Evolutionary conservation across 495 filamentous ascomycete genomes (phyloP), one percentile per base, ranked within the genome.

Genomic region (Trichocladium antarcticum): DNA sequence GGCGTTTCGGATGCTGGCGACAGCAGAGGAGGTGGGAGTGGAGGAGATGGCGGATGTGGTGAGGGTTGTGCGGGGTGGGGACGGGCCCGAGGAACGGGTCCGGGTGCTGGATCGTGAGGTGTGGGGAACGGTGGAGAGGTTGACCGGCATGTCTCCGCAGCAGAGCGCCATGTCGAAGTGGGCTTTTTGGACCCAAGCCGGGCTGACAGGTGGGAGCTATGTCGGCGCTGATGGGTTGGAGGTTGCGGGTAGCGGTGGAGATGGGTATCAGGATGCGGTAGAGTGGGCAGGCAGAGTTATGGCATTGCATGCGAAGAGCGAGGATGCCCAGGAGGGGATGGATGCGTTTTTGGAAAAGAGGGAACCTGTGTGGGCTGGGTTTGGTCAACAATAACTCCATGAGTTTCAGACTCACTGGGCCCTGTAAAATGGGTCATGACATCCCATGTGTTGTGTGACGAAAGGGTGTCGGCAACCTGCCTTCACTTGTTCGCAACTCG

Each of bases 101-200:
- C 12, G 17, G 17, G 48, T 38, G 24, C 43, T 57, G 14, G 54
- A 59, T 20, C 10, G 14, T 17, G 45, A 57, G 27, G 47, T 62
- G 22, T 27, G 1, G 2, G 10, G 36, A 5, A 47, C 37, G 17
- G 55, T 59, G 42, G 24, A 39, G 21, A 47, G 51, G 51, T 19
- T 61, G 40, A 44, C n/a, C 1, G 24, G 41, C 10, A 54, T 57
- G 49, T 46, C 55, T 3, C 53, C 53, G 15, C 61, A 64, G 34
- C 42, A 55, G 22, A 60, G 52, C 40, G 58, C 56, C 5, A 45
- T 61, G 45, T 56, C 56, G 15, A 64, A 64, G 47, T 64, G 61
- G 58, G 56, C 56, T 3, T 59, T 57, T 42, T 64, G 56, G 58
- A 56, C 54, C 5, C 61, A 64, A 52, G 20, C 40, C 11, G 29